Percentiles rank a stretch among this genome's conserved stretches.
phyloP scores from a whole-genome alignment of 768 basidiomycete genomes.

The Strobilomyces confusus region DNA sequence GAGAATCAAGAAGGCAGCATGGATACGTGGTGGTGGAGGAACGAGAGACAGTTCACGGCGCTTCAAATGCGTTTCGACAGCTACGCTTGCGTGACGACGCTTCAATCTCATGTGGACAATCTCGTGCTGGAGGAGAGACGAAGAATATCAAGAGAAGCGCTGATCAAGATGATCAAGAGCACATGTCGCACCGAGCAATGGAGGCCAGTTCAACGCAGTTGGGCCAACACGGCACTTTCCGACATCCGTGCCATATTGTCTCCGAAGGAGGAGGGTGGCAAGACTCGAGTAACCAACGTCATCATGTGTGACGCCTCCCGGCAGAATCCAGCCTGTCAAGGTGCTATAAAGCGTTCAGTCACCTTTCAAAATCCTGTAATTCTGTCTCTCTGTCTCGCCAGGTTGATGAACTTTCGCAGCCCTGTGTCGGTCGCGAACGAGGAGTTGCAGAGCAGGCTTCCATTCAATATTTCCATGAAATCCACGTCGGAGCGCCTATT shows the following conservation, averaged over 20 bases:
- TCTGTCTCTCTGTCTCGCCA: background rate
- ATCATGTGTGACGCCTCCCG: conserved; percentile 23
- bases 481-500: conserved; percentile 6
- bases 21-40: conserved; percentile 33
- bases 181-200: conserved; percentile 23
- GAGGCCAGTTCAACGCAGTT: conserved; percentile 24
- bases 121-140: conserved; percentile 13
- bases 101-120: conserved; percentile 12
- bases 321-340: background rate
- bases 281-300: conserved; percentile 14
- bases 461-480: conserved; percentile 16
- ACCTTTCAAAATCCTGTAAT: conserved; percentile 23
- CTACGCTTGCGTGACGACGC: conserved; percentile 34
- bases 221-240: conserved; percentile 23
- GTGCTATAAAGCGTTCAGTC: conserved; percentile 13
- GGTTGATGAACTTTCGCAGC: conserved; percentile 18
- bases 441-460: conserved; percentile 12
- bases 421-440: conserved; percentile 19
- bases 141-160: conserved; percentile 18
- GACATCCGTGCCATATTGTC: conserved; percentile 25
- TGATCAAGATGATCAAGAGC: conserved; percentile 19
- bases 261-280: conserved; percentile 2
- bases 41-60: conserved; percentile 19
- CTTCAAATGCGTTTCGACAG: conserved; percentile 26
- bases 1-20: conserved; percentile 34